A percentile compares a stretch with the other conserved stretches of the same genome.
Conservation (phyloP, 2,329 filamentous ascomycete species). For the Camillea tinctor region DNA sequence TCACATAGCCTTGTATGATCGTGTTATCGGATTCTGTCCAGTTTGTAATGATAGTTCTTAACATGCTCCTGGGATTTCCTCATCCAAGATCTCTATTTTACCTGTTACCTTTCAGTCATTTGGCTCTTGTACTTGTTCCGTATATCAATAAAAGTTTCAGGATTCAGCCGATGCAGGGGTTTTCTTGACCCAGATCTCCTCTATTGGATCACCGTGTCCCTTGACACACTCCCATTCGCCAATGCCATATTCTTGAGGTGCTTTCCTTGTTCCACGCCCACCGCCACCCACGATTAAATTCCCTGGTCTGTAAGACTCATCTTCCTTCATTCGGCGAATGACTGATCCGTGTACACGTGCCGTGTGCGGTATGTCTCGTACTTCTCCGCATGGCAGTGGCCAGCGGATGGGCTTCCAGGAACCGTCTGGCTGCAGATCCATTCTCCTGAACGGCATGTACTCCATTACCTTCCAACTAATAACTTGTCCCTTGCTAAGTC, state of each 20-base stretch:
- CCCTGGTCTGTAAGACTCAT: constrained; percentile 68
- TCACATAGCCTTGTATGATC: too few relatives aligned
- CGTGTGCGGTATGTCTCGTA: constrained; percentile 70
- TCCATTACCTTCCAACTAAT: constrained; percentile 74
- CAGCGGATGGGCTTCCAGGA: constrained; percentile 79
- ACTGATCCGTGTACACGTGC: constrained; percentile 73
- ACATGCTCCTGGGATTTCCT: too few relatives aligned
- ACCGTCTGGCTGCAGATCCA: constrained; percentile 72
- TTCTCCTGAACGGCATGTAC: constrained; percentile 75
- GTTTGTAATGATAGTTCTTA: too few relatives aligned
- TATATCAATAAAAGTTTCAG: not conserved
- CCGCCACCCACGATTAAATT: constrained; percentile 80
- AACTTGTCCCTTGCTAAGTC: constrained; percentile 55
- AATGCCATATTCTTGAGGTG: constrained; percentile 61
- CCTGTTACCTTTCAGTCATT: not conserved
- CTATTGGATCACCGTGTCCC: constrained; percentile 66
- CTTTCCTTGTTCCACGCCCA: constrained; percentile 63
- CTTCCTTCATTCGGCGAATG: constrained; percentile 65
- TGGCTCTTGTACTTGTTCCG: not conserved
- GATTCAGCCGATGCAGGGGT: not conserved
- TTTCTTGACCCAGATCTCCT: constrained; percentile 62
- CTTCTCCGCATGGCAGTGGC: constrained; percentile 76
- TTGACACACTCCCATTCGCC: constrained; percentile 69
- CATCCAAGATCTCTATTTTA: too few relatives aligned
- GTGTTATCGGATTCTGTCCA: too few relatives aligned